Conservation (phyloP, 345 rosid genomes). For the Turritis glabra region DNA sequence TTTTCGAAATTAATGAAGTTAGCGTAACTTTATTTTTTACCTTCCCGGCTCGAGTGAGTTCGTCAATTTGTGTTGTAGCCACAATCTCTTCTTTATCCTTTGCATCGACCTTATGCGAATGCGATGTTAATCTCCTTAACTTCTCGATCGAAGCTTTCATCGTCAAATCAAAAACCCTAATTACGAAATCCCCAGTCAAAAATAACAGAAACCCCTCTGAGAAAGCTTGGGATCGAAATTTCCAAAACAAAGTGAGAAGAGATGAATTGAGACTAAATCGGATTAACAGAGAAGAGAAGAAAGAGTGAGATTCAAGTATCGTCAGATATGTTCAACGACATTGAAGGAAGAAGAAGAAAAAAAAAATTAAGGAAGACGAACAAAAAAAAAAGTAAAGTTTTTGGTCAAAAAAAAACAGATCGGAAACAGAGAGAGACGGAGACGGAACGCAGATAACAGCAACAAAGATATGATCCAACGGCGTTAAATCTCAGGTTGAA, state of each 20-base stretch:
- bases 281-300: slow-evolving; percentile 2
- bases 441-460: slow-evolving; percentile 31
- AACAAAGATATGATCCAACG: slow-evolving; percentile 25
- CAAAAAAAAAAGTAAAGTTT: slow-evolving; percentile 15
- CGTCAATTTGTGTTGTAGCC: slow-evolving; percentile 60
- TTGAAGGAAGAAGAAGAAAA: slow-evolving; percentile 31
- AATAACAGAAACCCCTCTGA: not conserved
- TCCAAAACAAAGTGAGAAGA: slow-evolving; percentile 21
- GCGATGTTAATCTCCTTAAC: slow-evolving; percentile 72
- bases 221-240: slow-evolving; percentile 18
- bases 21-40: slow-evolving; percentile 31
- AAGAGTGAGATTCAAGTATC: slow-evolving; percentile 46
- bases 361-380: no score
- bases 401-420: slow-evolving; percentile 44
- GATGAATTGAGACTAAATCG: not conserved
- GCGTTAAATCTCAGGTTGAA: not conserved
- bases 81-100: slow-evolving; percentile 64
- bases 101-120: slow-evolving; percentile 62
- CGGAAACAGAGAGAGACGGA: slow-evolving; percentile 39
- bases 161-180: slow-evolving; percentile 45
- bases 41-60: slow-evolving; percentile 85
- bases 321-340: slow-evolving; percentile 50
- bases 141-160: slow-evolving; percentile 80
- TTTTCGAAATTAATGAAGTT: not conserved
- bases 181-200: slow-evolving; percentile 5